Evolutionary conservation across 2,329 filamentous ascomycete species (phyloP), one percentile per base, ranked within the genome.

Genomic region (Blastomyces silverae): DNA sequence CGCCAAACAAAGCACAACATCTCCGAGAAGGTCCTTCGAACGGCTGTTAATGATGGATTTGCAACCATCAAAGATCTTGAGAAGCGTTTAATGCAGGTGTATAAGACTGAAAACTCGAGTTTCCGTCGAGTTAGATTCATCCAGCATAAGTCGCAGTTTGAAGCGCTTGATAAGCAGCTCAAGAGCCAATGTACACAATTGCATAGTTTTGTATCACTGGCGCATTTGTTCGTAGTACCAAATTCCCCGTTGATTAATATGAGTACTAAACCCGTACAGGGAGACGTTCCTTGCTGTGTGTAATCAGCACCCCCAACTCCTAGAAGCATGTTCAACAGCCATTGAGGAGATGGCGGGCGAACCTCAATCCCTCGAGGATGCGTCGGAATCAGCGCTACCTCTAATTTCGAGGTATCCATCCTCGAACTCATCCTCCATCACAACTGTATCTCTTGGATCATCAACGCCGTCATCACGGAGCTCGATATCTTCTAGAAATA

Each of bases 81-180:
- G 31, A 52, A 25, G 22, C 42, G 61, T 37, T 34, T 68, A 2
- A 34, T 25, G 37, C 60, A 65, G n/a, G 58, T 68, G 6, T 63
- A 57, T 7, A 67, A 65, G 34, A 63, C 52, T 34, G 66, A 67
- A 57, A 59, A 39, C 37, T 68, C 66, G n/a, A 44, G 63, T 63
- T 46, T 68, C 11, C 65, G 66, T 53, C 65, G 66, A 20, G 59
- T 68, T 55, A 68, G 52, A 64, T 68, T 64, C 59, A 61, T 66
- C 22, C 66, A 68, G 48, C 53, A 68, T 39, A 68, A 65, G 39
- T 61, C 63, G 31, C 48, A 25, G 17, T 37, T 68, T 48, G 66
- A 65, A 17, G 61, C 59, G 39, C 55, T 68, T 57, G 42, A 50
- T 15, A 63, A 59, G 31, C 65, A 63, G 34, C 22, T 68, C 39